These are phyloP conservation scores for Handroanthus guayacan DNA, from an alignment of 257 asterid species.

Conservation along the genomic window DNA sequence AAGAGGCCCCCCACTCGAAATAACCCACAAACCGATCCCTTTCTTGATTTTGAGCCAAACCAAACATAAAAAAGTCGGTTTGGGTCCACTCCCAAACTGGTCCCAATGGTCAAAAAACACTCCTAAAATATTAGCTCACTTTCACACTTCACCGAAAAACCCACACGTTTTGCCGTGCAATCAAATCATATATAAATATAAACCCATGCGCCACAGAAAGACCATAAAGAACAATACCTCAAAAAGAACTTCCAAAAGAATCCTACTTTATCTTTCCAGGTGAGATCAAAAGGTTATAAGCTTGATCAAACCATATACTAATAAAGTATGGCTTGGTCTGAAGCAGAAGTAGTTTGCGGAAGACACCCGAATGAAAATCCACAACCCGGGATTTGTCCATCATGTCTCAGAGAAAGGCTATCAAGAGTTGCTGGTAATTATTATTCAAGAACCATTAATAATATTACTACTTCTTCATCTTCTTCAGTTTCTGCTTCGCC, in stretches of 20 bases:
- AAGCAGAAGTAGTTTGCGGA: conserved; percentile 53
- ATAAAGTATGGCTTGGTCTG: conserved; percentile 52
- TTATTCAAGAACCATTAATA: conserved; percentile 11
- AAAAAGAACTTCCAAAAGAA: not conserved
- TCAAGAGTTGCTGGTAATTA: conserved; percentile 38
- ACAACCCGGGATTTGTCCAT: conserved; percentile 72
- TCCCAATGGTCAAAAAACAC: not conserved
- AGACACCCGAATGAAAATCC: conserved; percentile 64
- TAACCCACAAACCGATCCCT: not conserved
- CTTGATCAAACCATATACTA: not conserved
- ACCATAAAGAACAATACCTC: not conserved
- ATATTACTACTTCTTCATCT: conserved; percentile 11
- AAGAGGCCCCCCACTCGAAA: not conserved
- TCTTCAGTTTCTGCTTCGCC: conserved; percentile 40
- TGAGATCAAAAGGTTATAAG: not conserved
- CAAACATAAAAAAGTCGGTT: conserved; percentile 30
- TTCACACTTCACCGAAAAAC: conserved; percentile 28
- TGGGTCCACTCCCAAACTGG: not conserved
- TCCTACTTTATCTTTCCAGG: not conserved
- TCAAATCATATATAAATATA: conserved; percentile 19
- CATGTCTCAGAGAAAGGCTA: conserved; percentile 63
- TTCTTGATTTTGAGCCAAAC: conserved; percentile 15
- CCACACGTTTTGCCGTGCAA: conserved; percentile 39
- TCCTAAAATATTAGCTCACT: conserved; percentile 5
- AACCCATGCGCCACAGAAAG: not conserved